Evolutionary conservation across 805 yeast genomes (phyloP).

Genomic region (Teunomyces gatunensis): DNA sequence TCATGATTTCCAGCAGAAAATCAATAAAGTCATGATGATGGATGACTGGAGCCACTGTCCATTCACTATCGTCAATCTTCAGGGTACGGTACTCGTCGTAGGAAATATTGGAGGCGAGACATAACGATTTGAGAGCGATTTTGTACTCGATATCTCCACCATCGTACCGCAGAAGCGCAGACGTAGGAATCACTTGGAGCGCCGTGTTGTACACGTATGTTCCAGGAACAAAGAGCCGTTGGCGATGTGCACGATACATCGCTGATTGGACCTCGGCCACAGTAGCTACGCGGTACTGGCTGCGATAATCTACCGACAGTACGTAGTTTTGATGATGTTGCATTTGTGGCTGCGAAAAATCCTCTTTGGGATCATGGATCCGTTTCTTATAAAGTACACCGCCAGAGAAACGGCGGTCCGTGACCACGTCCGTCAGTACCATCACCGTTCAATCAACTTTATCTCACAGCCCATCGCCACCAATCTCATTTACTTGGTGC

Average conservation of each 20-base stretch:
- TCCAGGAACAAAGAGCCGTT: not conserved
- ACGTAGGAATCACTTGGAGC: not conserved
- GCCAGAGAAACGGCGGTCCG: not conserved
- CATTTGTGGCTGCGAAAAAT: slow-evolving; percentile 4
- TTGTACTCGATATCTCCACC: slow-evolving; percentile 8
- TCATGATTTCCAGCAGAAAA: slow-evolving; percentile 10
- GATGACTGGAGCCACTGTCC: slow-evolving; percentile 6
- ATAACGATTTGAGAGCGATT: slow-evolving; percentile 6
- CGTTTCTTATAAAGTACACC: not conserved
- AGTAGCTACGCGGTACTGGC: not conserved
- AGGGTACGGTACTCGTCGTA: slow-evolving; percentile 11
- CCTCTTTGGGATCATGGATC: not conserved
- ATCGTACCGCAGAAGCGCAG: not conserved
- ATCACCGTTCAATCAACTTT: not conserved
- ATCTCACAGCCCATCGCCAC: not conserved
- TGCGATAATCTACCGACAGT: not conserved
- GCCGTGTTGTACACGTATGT: not conserved
- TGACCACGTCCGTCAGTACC: not conserved
- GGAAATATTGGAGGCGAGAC: slow-evolving; percentile 2
- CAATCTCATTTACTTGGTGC: slow-evolving; percentile 2
- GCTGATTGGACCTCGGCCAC: not conserved
- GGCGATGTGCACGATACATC: not conserved
- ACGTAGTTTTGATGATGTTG: not conserved
- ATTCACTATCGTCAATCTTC: not conserved
- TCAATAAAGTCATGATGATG: slow-evolving; percentile 14